A percentile compares a stretch with the other conserved stretches of the same genome.
Evolutionary conservation across 1,284 basidiomycete genomes (phyloP).

Genomic region (Irpex rosettiformis): DNA sequence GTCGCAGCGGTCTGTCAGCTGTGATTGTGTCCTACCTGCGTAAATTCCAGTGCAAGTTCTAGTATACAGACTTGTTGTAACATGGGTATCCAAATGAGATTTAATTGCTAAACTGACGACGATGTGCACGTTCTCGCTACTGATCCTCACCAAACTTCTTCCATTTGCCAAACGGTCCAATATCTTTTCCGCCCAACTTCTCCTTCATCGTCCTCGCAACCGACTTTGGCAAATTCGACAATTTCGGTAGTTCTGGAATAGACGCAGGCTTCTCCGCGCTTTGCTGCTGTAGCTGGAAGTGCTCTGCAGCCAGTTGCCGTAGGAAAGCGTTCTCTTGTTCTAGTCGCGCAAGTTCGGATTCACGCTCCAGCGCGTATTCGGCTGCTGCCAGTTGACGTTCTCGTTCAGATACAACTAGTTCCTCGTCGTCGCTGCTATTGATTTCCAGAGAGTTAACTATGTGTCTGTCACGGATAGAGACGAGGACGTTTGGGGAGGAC

Average conservation of each 20-base stretch:
- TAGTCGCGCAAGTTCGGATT: constrained; percentile 80
- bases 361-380: constrained; percentile 82
- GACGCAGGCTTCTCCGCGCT: constrained; percentile 1
- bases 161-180: constrained; percentile 14
- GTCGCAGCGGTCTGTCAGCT: too few relatives aligned
- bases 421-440: constrained; percentile 19
- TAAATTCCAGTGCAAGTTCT: too few relatives aligned
- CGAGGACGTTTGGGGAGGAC: constrained; percentile 6
- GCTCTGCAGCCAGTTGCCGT: constrained; percentile 52
- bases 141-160: constrained; percentile 11
- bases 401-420: constrained; percentile 14
- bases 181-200: constrained; percentile 9
- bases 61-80: background rate
- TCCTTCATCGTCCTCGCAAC: constrained; percentile 1
- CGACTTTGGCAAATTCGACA: constrained; percentile 10
- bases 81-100: background rate
- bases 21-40: too few relatives aligned
- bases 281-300: constrained; percentile 2
- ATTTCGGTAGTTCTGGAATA: constrained; percentile 1
- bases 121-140: background rate
- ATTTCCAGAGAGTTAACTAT: constrained; percentile 33
- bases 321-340: constrained; percentile 85
- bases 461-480: constrained; percentile 12
- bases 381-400: constrained; percentile 32
- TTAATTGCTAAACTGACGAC: background rate